Conservation (phyloP, 2,329 filamentous ascomycete species). For the Fusarium sambucinum region DNA sequence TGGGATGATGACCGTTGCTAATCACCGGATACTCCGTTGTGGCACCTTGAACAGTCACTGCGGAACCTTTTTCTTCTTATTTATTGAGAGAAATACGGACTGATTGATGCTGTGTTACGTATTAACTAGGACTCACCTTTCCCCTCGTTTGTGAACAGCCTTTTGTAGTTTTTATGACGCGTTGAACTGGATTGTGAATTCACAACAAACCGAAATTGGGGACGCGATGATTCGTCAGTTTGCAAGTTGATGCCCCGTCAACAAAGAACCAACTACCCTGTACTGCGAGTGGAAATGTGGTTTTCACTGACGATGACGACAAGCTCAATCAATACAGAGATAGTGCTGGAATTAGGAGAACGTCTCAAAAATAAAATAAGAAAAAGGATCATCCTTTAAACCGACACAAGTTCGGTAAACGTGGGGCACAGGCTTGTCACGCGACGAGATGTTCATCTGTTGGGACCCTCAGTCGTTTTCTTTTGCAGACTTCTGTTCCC, state of each 20-base stretch:
- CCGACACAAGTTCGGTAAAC: not conserved
- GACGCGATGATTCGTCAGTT: not conserved
- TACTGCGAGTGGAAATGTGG: not conserved
- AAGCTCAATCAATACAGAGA: not conserved
- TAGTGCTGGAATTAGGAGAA: no score
- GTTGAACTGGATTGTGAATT: not conserved
- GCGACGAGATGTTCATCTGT: no score
- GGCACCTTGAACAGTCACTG: not conserved
- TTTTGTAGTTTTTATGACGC: not conserved
- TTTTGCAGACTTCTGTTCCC: no score
- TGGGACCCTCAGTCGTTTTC: no score
- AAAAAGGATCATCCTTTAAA: not conserved
- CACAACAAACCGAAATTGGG: not conserved
- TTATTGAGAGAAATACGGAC: rapidly evolving
- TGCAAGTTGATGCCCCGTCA: not conserved
- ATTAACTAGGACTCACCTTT: no score
- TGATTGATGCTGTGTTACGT: not conserved
- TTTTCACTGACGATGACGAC: not conserved
- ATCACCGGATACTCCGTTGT: not conserved
- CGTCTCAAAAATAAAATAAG: no score
- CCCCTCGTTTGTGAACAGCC: not conserved
- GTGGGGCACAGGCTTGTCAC: no score
- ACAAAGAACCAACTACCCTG: not conserved
- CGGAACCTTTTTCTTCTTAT: not conserved
- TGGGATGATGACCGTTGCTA: not conserved